Evolutionary conservation across 2,329 filamentous ascomycete species (phyloP), one percentile per base, ranked within the genome.

Genomic region (Periconia sp.): DNA sequence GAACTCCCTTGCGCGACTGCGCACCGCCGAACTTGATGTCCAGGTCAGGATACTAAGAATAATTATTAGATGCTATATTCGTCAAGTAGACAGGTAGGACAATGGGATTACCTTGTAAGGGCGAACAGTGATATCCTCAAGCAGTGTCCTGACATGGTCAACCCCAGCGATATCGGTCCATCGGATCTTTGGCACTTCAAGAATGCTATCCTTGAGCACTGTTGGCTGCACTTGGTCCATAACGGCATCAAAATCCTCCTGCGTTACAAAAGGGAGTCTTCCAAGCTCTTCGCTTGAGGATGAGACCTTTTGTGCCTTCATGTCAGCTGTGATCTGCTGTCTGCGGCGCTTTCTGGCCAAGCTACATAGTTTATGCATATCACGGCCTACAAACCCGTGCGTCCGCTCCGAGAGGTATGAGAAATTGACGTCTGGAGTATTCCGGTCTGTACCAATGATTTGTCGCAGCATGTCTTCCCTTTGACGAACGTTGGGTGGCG

Each of bases 161-260:
- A 96, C 90, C 1, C 93, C 93, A 55, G 91, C 92, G 48, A 97
- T 93, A 65, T 97, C 91, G 46, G 82, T 80, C 92, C 92, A 97
- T 71, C 82, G 83, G 27, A 96, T 87, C 14, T 89, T 92, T 0
- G 92, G 92, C 9, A 91, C 92, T 67, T 95, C 90, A 45, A 97
- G 81, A 68, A 94, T 91, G 51, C 96, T 86, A 67, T 95, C 92
- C 60, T 91, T 87, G 84, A 97, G 93, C 3, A 91, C 90, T 1
- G 89, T 92, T 1, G 93, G 91, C 11, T 85, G 82, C n/a, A 92
- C 85, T 51, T 83, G 76, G 37, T 83, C 80, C 35, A 93, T 79
- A 1, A 91, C 90, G 40, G 79, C 71, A 33, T 85, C 79, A 48
- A 91, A 81, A 64, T 92, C 86, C 10, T 81, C 60, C 43, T 70